Base-by-base conservation (phyloP, 306 rosid species). In the Sicyos edulis region DNA sequence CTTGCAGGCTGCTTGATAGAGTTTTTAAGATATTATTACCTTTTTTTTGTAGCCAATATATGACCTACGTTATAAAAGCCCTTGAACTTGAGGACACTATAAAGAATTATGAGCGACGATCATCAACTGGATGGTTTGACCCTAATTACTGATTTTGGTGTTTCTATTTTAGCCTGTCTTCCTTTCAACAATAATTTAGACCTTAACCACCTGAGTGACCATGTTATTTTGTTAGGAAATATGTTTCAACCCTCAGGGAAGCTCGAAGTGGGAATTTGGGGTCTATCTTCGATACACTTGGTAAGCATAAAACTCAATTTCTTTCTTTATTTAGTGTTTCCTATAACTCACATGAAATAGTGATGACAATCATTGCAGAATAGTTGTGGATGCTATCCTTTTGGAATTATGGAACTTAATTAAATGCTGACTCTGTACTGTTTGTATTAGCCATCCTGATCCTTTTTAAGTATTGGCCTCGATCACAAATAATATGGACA, bases 121-220 rank as follows among this genome's bases (percentile, higher is more conserved):
- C 57, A 74, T 83, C 93, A 65, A 87, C 91, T 72, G 99, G 97
- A 88, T 93, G 99, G 99, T 92, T 62, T 83, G 88, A 82, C 78
- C 66, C 77, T 32, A 63, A 56, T 75, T 70, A 32, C 37, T 32
- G 5, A 67, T 56, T 70, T 20, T 24, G 61, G 54, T 79, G 74
- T 53, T 52, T 49, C 52, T 70, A 15, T 70, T 52, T 68, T 50
- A 26, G 54, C 61, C 24, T 51, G 70, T 8, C n/a, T 54, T 22
- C 26, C n/a, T 54, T 71, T 34, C 62, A 55, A 54, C 51, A 13
- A 10, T 1, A 21, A 19, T 54, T 15, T 12, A 16, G 54, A 19
- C 66, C 56, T 71, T 79, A 34, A 32, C 37, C 37, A 32, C 37
- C 37, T 3, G 37, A 20, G 47, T 45, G 55, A 21, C 51, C 55